Conservation (phyloP, 176 grass and related monocot genomes). For the barley (Hordeum vulgare) region DNA sequence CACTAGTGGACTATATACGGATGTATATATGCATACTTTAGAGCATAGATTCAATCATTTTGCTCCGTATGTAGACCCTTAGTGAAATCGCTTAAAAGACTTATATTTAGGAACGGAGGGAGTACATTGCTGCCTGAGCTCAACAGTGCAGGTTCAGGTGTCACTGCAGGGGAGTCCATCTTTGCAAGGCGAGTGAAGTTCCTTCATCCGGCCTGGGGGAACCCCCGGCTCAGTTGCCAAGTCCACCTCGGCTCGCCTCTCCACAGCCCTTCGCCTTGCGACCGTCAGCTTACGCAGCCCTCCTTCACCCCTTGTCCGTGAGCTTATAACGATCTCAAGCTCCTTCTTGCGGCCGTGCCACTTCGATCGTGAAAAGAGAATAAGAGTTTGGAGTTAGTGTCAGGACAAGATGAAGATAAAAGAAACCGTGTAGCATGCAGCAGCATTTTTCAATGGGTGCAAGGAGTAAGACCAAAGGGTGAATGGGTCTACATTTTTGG, state of each 20-base stretch:
- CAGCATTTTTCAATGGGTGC: background rate
- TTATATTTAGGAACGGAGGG: too few relatives aligned
- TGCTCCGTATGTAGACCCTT: too few relatives aligned
- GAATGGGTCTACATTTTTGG: background rate
- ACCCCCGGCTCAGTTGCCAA: background rate
- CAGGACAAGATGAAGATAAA: background rate
- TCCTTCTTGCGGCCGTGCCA: slow-evolving; percentile 42
- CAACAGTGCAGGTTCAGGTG: background rate
- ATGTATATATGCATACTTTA: too few relatives aligned
- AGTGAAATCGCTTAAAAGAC: too few relatives aligned
- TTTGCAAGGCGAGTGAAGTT: slow-evolving; percentile 6
- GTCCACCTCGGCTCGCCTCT: background rate
- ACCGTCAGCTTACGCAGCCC: background rate
- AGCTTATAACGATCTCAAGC: slow-evolving; percentile 29
- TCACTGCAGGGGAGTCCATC: background rate
- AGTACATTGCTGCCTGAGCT: background rate
- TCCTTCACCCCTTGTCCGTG: background rate
- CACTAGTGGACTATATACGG: too few relatives aligned
- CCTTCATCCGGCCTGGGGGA: background rate
- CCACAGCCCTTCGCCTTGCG: background rate
- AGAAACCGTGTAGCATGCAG: background rate
- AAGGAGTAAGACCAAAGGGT: background rate
- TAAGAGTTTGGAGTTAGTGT: background rate
- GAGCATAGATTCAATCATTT: too few relatives aligned
- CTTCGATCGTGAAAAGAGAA: background rate